Conservation (phyloP, 2,329 filamentous ascomycete species). For the Microcera coccophila region DNA sequence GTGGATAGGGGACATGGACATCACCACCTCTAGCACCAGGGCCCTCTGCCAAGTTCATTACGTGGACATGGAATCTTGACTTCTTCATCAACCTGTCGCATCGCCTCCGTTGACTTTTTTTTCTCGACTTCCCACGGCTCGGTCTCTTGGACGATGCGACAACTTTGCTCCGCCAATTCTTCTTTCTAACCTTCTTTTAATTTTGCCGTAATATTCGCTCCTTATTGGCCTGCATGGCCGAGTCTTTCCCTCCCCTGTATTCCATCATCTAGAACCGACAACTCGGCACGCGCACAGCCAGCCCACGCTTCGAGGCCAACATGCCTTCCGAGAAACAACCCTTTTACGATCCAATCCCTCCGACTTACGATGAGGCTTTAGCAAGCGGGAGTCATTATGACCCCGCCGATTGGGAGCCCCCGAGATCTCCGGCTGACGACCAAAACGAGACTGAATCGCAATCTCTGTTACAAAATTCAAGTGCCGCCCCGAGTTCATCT, state of each 20-base stretch:
- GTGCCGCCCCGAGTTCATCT: conserved; percentile 37
- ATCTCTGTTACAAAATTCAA: conserved; percentile 62
- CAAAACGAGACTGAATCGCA: conserved; percentile 72
- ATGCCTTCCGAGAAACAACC: conserved; percentile 40
- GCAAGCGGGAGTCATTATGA: conserved; percentile 35
- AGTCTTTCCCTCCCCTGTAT: conserved; percentile 8
- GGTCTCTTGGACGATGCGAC: conserved; percentile 16
- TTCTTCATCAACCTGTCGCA: background rate
- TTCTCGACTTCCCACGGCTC: conserved; percentile 1
- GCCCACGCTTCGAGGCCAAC: conserved; percentile 6
- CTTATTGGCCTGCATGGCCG: conserved; percentile 17
- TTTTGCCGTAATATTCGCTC: conserved; percentile 2
- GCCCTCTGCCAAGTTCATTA: background rate
- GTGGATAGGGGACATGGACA: background rate
- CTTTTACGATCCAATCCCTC: conserved; percentile 42
- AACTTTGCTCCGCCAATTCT: conserved; percentile 21
- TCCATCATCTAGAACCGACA: conserved; percentile 3
- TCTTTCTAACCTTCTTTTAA: conserved; percentile 27
- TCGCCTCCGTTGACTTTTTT: conserved; percentile 10
- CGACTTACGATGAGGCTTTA: conserved; percentile 42
- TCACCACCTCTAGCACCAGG: background rate
- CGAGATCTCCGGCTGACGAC: conserved; percentile 41
- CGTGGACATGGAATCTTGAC: background rate
- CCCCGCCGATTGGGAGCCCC: conserved; percentile 28
- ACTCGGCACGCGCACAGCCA: background rate